These are phyloP conservation scores for Fraxinus cuspidata DNA, from an alignment of 257 asterid species.

Conservation along the genomic window DNA sequence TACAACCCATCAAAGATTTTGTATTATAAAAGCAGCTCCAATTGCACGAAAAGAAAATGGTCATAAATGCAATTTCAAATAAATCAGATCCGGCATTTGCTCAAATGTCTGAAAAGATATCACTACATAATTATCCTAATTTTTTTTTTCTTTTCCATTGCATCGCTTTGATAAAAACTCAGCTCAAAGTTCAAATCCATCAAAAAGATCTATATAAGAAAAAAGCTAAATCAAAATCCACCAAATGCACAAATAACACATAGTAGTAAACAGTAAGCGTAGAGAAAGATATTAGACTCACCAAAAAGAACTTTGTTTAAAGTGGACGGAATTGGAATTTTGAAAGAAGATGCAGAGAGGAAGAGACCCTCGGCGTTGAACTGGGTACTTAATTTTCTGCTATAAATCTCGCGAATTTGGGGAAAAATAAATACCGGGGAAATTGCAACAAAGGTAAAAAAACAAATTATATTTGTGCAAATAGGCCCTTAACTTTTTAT, in stretches of 20 bases:
- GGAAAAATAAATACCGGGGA: background rate
- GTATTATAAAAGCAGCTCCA: no score
- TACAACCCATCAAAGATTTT: no score
- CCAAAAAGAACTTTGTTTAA: constrained; percentile 2
- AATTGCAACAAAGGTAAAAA: background rate
- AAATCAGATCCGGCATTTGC: background rate
- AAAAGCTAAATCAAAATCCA: background rate
- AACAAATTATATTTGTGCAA: background rate
- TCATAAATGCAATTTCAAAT: background rate
- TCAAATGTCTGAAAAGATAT: background rate
- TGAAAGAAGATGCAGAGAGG: constrained; percentile 18
- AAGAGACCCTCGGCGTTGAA: constrained; percentile 9
- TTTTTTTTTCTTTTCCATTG: background rate
- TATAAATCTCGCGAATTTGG: background rate
- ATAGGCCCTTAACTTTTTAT: background rate
- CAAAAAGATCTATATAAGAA: constrained; percentile 5
- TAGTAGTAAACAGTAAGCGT: background rate
- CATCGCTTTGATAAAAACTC: constrained; percentile 16
- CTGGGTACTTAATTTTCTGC: background rate
- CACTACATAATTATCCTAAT: background rate
- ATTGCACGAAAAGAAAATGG: no score
- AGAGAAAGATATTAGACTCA: constrained; percentile 10
- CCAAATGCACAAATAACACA: background rate
- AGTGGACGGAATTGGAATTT: background rate
- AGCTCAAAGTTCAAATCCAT: constrained; percentile 23